Base-by-base conservation (phyloP, 495 filamentous ascomycete species). In the Paragyromitra xinjiangensis region DNA sequence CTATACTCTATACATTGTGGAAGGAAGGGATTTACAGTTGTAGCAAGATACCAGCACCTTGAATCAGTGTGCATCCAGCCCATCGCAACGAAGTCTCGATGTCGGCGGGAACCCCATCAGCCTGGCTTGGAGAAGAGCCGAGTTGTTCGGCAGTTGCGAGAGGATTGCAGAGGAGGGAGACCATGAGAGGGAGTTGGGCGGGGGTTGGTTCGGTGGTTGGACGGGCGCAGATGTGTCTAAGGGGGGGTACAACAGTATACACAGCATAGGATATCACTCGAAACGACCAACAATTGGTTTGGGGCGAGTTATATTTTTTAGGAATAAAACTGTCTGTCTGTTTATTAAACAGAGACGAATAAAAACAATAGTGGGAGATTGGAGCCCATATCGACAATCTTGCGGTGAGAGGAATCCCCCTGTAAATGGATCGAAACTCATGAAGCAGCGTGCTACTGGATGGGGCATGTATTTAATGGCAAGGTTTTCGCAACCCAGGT, bases 81-180 rank as follows among this genome's bases (percentile, higher is more conserved):
- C 87, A 92, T 71, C 89, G 87, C 55, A 93, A 86, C 66, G 87
- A 88, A 74, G 90, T 88, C 84, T 97, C 94, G 12, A 98, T 88
- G 71, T 94, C 92, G 16, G 88, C 83, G 0, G 95, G 90, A 6
- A 98, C 86, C 40, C 90, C 90, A 83, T 93, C 91, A 29, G 90
- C 85, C 24, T 88, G 88, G 6, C 89, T 92, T 6, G 86, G 87
- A 4, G 92, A 91, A 78, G 86, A 90, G 69, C 89, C 87, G 11
- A 99, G 88, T 82, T 98, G 95, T 22, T 90, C 88, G 6, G 90
- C 85, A 16, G 94, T 94, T n/a, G 92, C 93, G 34, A 98, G 89
- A 7, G 94, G 90, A 82, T 98, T 98, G 6, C 90, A 90, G 71
- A 98, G 87, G 76, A 88, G 86, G 48, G 87, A 89, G 62, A 88